Evolutionary conservation across 345 rosid species (phyloP), one percentile per base, ranked within the genome.

Genomic region (Lagerstroemia speciosa): DNA sequence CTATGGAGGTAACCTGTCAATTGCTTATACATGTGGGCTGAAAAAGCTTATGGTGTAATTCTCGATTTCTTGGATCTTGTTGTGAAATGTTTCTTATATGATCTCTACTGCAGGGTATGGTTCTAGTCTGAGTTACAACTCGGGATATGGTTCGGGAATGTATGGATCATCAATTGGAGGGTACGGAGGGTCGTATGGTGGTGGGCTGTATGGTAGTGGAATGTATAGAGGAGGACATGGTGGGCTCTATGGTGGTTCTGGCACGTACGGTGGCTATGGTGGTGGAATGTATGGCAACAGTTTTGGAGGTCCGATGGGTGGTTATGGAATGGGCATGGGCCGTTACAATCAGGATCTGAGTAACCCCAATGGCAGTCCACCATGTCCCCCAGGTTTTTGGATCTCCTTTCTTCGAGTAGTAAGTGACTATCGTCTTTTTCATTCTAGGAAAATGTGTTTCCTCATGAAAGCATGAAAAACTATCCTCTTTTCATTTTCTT

Each of bases 341-440:
- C 96, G 89, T 40, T 85, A 84, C 71, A 98, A 96, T 75, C 98
- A 89, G 82, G 97, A 89, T 83, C 96, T 91, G 3, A 93, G 89
- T 69, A 85, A 91, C 80, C 98, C 98, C 63, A 82, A 65, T 75
- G 93, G 89, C 57, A 81, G 76, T 73, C 97, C 98, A 34, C 72
- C 97, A 38, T 83, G 92, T 67, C 98, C 99, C n/a, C 99, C 99
- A 29, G 89, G 99, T 66, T 92, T 95, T 73, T 95, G 99, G 99
- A 85, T 95, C 69, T 92, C 98, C 67, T 92, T 95, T 76, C 92
- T 92, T 65, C 85, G 79, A 2, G 96, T 91, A 92, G 99, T 95
- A 78, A 77, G 81, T 29, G 46, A 67, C 62, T 48, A 64, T 38
- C 6, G 2, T 50, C 62, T 55, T 26, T 20, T 55, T 32, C 58